phyloP scores from a whole-genome alignment of 2,329 filamentous ascomycete species.

The Cercospora sp. region DNA sequence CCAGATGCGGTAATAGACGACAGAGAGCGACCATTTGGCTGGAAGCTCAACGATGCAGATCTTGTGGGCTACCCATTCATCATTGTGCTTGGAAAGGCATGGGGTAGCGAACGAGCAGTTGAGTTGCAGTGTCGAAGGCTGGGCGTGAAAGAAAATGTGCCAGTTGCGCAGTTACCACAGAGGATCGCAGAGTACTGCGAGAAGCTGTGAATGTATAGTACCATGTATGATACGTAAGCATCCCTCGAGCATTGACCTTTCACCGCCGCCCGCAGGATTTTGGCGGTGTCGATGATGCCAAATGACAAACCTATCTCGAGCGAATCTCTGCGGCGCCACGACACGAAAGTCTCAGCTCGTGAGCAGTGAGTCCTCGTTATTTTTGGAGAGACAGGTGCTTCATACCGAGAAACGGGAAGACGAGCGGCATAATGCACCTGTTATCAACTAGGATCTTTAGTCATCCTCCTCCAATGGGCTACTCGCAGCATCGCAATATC shows the following conservation, averaged over 20 bases:
- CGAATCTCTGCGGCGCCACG: background rate
- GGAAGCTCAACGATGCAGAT: conserved; percentile 91
- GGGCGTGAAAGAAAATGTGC: conserved; percentile 55
- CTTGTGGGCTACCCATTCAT: conserved; percentile 83
- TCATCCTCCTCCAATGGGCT: background rate
- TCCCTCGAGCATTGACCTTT: background rate
- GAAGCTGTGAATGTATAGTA: conserved; percentile 19
- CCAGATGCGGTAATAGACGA: conserved; percentile 74
- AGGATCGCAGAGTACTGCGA: conserved; percentile 22
- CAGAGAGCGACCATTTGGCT: conserved; percentile 63
- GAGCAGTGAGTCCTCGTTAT: background rate
- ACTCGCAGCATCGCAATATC: background rate
- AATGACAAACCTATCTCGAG: too few relatives aligned
- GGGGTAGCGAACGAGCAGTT: conserved; percentile 57
- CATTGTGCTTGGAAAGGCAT: conserved; percentile 73
- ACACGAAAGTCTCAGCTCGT: background rate
- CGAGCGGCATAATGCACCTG: background rate
- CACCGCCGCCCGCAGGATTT: background rate
- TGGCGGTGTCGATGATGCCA: too few relatives aligned
- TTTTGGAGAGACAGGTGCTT: background rate
- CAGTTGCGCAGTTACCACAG: conserved; percentile 16
- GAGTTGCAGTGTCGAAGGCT: conserved; percentile 79
- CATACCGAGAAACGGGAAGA: background rate
- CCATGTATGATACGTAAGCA: background rate
- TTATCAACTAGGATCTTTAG: background rate